Evolutionary conservation across 1,284 basidiomycete species (phyloP).

Genomic region (Ustilago hordei): DNA sequence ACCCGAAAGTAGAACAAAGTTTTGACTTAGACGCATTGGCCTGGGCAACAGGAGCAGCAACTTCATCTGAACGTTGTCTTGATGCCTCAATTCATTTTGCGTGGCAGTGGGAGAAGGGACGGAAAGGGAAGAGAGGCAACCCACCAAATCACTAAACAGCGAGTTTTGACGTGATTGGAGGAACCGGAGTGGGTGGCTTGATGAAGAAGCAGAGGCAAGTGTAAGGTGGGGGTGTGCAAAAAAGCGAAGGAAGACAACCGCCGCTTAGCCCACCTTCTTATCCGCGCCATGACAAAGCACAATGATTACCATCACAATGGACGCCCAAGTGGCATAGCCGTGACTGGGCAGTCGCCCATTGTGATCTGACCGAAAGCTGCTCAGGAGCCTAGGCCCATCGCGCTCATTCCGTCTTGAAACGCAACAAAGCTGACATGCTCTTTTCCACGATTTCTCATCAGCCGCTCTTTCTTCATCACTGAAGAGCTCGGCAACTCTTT

Average conservation of each 20-base stretch:
- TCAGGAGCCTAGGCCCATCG: neutral
- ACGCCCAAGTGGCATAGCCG: neutral
- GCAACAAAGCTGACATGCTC: neutral
- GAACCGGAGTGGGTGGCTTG: neutral
- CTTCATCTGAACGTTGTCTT: neutral
- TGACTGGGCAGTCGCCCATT: neutral
- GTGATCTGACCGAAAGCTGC: neutral
- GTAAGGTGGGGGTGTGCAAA: constrained; percentile 1
- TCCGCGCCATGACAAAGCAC: constrained; percentile 3
- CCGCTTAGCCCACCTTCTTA: constrained; percentile 3
- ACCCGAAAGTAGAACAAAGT: constrained; percentile 14
- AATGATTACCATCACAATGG: neutral
- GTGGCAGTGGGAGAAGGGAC: neutral
- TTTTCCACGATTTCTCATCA: neutral
- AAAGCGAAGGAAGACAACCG: constrained; percentile 7
- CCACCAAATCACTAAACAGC: neutral
- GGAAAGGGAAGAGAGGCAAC: neutral
- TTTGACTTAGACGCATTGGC: neutral
- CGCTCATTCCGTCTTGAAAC: neutral
- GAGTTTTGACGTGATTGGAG: neutral
- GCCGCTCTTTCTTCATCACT: neutral
- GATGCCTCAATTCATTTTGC: constrained; percentile 3
- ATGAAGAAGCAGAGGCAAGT: neutral
- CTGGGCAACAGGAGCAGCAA: neutral
- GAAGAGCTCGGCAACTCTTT: constrained; percentile 5